Conservation (phyloP, 2,329 filamentous ascomycete species). For the Dendryphion nanum region DNA sequence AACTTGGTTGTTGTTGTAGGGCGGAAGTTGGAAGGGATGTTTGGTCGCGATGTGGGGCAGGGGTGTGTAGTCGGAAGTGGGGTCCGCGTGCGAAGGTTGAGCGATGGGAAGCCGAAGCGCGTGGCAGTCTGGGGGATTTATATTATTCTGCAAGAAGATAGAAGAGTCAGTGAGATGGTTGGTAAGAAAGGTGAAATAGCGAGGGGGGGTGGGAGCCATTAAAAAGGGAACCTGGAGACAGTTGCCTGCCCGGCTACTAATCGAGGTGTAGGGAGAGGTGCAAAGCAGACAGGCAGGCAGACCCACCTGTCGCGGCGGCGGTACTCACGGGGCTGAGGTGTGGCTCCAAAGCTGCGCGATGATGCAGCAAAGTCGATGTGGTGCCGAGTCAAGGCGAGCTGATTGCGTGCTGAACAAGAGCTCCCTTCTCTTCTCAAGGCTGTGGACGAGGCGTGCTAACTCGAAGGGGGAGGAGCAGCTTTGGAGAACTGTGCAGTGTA, state of each 20-base stretch:
- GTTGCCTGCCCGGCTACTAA: not conserved
- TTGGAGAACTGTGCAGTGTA: not conserved
- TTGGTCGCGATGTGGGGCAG: constrained; percentile 4
- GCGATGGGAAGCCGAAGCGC: not conserved
- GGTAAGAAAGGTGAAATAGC: not conserved
- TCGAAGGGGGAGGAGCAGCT: not conserved
- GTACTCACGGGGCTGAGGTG: not conserved
- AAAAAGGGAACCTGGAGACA: not conserved
- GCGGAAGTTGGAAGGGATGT: not conserved
- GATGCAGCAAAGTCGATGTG: constrained; percentile 8
- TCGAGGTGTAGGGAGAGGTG: too few species aligned
- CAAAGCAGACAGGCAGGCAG: too few species aligned
- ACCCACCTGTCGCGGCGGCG: too few species aligned
- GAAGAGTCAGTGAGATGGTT: not conserved
- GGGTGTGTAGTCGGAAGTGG: not conserved
- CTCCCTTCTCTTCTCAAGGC: not conserved
- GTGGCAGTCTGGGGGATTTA: not conserved
- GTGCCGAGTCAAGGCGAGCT: not conserved
- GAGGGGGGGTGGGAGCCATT: not conserved
- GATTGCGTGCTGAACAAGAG: too few species aligned
- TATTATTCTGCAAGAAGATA: not conserved
- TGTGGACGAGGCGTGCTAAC: not conserved
- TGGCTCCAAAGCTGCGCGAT: constrained; percentile 6
- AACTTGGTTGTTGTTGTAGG: not conserved
- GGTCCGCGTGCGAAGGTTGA: constrained; percentile 1